phyloP scores from a whole-genome alignment of 345 rosid species.

The Citrus cavaleriei region DNA sequence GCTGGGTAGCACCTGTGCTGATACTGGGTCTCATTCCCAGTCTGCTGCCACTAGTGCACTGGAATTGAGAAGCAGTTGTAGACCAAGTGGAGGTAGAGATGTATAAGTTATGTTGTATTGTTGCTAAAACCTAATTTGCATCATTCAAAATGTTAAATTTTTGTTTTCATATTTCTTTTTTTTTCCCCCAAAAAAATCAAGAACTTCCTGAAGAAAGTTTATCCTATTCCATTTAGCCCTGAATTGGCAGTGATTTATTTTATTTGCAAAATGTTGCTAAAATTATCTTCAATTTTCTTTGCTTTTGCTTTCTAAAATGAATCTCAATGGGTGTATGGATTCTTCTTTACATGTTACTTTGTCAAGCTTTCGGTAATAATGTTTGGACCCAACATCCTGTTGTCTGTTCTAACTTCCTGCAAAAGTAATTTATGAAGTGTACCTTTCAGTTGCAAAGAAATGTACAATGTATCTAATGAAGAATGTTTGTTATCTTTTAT shows the following conservation, averaged over 20 bases:
- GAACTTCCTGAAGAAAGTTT: neutral
- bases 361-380: neutral
- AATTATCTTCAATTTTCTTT: neutral
- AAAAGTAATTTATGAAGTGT: neutral
- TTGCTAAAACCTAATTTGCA: constrained; percentile 3
- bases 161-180: constrained; percentile 1
- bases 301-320: neutral
- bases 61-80: constrained; percentile 5
- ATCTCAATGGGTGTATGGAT: neutral
- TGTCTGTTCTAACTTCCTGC: neutral
- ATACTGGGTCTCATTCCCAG: neutral
- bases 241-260: neutral
- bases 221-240: neutral
- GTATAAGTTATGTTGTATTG: constrained; percentile 3
- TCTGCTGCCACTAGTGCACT: constrained; percentile 8
- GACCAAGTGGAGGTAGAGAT: constrained; percentile 15
- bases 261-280: neutral
- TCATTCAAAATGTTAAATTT: neutral
- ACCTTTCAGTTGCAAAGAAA: neutral
- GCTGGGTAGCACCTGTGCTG: constrained; percentile 11
- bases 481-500: neutral
- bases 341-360: neutral
- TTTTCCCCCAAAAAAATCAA: neutral
- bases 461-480: neutral
- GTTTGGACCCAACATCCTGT: neutral